These are phyloP conservation scores for Galeopsis tetrahit DNA, from an alignment of 257 asterid genomes.

Conservation along the genomic window DNA sequence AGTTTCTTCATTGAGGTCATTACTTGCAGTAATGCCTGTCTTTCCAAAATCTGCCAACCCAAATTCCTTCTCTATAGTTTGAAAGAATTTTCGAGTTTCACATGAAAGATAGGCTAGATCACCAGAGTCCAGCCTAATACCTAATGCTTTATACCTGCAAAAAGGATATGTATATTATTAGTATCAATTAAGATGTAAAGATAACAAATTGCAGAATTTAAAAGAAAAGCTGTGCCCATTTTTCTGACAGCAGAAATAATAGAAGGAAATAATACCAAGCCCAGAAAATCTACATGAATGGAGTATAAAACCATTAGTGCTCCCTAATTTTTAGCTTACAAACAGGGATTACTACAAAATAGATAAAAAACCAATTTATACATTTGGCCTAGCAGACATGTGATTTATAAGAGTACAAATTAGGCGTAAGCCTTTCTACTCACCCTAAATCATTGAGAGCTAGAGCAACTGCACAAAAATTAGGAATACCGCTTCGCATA, in stretches of 20 bases:
- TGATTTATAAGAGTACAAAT: constrained; percentile 25
- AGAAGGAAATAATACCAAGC: not conserved
- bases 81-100: constrained; percentile 73
- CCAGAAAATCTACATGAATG: constrained; percentile 1
- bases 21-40: constrained; percentile 83
- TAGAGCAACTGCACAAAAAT: constrained; percentile 97
- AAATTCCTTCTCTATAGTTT: constrained; percentile 71
- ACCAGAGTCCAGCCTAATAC: constrained; percentile 94
- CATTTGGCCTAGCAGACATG: constrained; percentile 14
- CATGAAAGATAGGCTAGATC: constrained; percentile 93
- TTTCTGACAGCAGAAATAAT: not conserved
- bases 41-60: constrained; percentile 64
- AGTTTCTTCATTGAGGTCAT: constrained; percentile 98
- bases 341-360: constrained; percentile 13
- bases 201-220: constrained; percentile 7
- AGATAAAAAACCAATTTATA: constrained; percentile 12
- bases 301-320: constrained; percentile 7
- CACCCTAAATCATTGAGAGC: constrained; percentile 94
- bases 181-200: constrained; percentile 24
- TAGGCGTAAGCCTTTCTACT: constrained; percentile 40
- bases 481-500: constrained; percentile 92
- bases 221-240: not conserved
- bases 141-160: constrained; percentile 81
- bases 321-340: constrained; percentile 10
- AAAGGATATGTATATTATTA: constrained; percentile 24